These are phyloP conservation scores for Sonneratia caseolaris DNA, from an alignment of 345 rosid species.

Conservation along the genomic window DNA sequence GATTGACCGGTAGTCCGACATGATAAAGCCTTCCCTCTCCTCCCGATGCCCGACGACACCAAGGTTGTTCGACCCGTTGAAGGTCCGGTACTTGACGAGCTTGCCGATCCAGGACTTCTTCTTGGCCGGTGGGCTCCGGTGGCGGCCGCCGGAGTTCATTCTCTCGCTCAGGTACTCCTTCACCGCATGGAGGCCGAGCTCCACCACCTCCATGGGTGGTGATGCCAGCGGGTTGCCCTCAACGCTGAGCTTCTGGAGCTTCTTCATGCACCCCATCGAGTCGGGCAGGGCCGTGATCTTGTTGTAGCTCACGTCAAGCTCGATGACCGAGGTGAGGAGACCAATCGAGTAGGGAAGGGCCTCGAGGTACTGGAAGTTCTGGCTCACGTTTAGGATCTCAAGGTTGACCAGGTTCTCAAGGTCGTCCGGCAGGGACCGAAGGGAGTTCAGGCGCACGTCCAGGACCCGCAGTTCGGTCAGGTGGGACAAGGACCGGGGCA, in stretches of 20 bases:
- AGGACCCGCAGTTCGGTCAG: conserved; percentile 44
- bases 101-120: too few relatives aligned
- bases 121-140: too few relatives aligned
- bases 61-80: too few relatives aligned
- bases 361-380: conserved; percentile 68
- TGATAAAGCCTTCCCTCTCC: too few relatives aligned
- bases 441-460: conserved; percentile 77
- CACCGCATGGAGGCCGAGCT: conserved; percentile 48
- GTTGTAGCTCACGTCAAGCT: conserved; percentile 80
- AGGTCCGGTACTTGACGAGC: too few relatives aligned
- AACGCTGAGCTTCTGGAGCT: conserved; percentile 54
- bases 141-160: conserved; percentile 32
- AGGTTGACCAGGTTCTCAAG: conserved; percentile 68
- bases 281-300: conserved; percentile 53
- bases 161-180: conserved; percentile 64
- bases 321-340: conserved; percentile 59
- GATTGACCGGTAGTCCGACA: too few relatives aligned
- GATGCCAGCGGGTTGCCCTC: conserved; percentile 83
- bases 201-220: conserved; percentile 67
- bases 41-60: too few relatives aligned
- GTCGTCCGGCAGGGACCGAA: conserved; percentile 63
- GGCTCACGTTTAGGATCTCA: conserved; percentile 67
- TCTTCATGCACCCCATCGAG: conserved; percentile 68
- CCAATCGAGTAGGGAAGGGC: conserved; percentile 55
- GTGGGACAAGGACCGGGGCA: conserved; percentile 51